Evolutionary conservation across 163 green algal species (phyloP), one percentile per base, ranked within the genome.

Genomic region (Scenedesmus sp.): DNA sequence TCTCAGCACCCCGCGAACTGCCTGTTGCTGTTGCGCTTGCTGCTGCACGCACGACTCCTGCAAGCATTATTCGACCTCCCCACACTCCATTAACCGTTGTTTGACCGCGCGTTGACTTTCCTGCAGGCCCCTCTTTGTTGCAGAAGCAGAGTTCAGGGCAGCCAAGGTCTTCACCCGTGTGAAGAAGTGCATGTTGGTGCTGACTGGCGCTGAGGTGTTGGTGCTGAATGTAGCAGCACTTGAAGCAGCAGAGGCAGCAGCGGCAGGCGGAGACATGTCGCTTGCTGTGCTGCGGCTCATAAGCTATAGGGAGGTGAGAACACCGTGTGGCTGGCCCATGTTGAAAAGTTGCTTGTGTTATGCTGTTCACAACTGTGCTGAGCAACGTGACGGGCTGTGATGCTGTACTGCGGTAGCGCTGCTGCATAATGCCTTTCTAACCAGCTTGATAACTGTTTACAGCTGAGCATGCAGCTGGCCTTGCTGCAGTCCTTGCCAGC

Each of bases 111-210:
- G 12, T 62, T 2, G 7, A 2, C 23, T 56, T 59, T 59, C 70
- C 73, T 77, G 74, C 87, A 91, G 87, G 87, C 87, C 87, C 3
- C 59, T 91, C 23, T 91, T 91, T 81, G 87, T 91, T 7, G 60
- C 87, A 57, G 87, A 91, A 34, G 87, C 87, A 64, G 87, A 91
- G 87, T 91, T 87, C 57, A 76, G 67, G 6, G 59, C 87, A 8
- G 55, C 76, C 10, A 91, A 91, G 59, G 34, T 86, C 3, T 91
- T 91, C 56, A 91, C 87, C 8, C 54, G 73, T 0, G 20, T 64
- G 57, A 91, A 91, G 73, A 86, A 87, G 57, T 20, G 52, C 12
- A 18, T 91, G 76, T 76, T 91, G 87, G 87, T 87, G 26, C 60
- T 91, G 15, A 79, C 26, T 56, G 87, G 87, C 15, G 12, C 23